Evolutionary conservation across 495 filamentous ascomycete genomes (phyloP), one percentile per base, ranked within the genome.

Genomic region (Elaphomyces granulatus): DNA sequence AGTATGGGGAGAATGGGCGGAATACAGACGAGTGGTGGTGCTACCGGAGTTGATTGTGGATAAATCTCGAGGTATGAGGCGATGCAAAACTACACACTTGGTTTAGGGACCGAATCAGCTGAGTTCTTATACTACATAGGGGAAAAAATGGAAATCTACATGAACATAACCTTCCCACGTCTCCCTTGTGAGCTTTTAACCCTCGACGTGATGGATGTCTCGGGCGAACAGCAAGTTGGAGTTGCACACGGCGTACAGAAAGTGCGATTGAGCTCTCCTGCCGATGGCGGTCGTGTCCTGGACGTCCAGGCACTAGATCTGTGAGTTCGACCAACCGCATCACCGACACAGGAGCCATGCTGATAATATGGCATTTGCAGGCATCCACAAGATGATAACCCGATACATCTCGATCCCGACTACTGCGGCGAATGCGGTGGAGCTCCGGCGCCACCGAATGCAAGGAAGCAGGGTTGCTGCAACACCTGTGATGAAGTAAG

Each of bases 181-280:
- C 68, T 98, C 20, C 90, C 90, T 21, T 98, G 90, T 65, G 87
- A 96, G 59, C 77, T 98, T 35, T 63, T 96, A 37, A 95, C 90
- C 12, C 76, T 98, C 46, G 90, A 98, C 55, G 88, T 98, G 28
- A 96, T 98, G 90, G 90, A 98, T 60, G 87, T 98, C 8, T 92
- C 83, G 10, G 90, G 90, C 32, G 90, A 98, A 57, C 81, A 94
- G 54, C 90, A 98, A 54, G 78, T 80, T 36, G 92, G 90, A 32
- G 82, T 98, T 40, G 75, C 80, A 52, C 88, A 96, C 54, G 90
- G 90, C 18, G 75, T 98, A 44, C 80, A 72, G 54, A 94, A 94
- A 56, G 81, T 93, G 32, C 77, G 90, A 45, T 67, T 98, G 28
- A 64, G 74, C 30, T 67, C 84, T 1, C 61, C 59, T 38, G 65